Evolutionary conservation across 1,284 basidiomycete species (phyloP).

Genomic region (Ganoderma meredithae): DNA sequence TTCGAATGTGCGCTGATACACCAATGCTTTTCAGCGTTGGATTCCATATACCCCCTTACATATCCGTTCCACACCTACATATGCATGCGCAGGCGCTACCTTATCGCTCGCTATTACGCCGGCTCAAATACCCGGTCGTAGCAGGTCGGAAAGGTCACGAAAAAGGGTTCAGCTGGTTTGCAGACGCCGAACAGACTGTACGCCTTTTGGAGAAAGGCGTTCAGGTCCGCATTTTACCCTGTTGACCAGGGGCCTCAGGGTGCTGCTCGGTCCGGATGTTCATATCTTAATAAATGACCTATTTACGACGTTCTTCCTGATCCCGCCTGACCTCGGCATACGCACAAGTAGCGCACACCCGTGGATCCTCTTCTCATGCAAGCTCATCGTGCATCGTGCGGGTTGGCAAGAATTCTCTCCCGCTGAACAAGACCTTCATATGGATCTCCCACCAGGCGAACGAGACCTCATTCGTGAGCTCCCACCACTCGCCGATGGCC

Average conservation of each 20-base stretch:
- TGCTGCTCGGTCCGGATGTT: not conserved
- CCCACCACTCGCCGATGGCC: not conserved
- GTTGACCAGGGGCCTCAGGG: constrained; percentile 44
- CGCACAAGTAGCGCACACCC: constrained; percentile 12
- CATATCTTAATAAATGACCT: constrained; percentile 19
- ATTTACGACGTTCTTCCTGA: constrained; percentile 10
- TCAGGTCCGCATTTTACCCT: constrained; percentile 60
- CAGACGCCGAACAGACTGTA: constrained; percentile 67
- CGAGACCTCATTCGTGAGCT: not conserved
- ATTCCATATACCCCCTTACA: constrained; percentile 86
- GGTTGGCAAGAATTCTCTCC: not conserved
- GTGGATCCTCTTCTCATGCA: constrained; percentile 25
- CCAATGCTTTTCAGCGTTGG: constrained; percentile 58
- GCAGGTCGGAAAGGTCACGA: constrained; percentile 47
- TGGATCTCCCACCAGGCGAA: not conserved
- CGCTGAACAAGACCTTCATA: not conserved
- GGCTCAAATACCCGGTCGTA: constrained; percentile 67
- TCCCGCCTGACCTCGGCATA: constrained; percentile 9
- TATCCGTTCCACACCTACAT: constrained; percentile 82
- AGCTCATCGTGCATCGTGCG: constrained; percentile 8
- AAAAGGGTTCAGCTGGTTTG: constrained; percentile 86
- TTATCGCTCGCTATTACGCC: constrained; percentile 54
- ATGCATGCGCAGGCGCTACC: constrained; percentile 81
- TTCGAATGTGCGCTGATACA: constrained; percentile 5
- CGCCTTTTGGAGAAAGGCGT: constrained; percentile 65